phyloP scores from a whole-genome alignment of 345 rosid species.

The Durio zibethinus region DNA sequence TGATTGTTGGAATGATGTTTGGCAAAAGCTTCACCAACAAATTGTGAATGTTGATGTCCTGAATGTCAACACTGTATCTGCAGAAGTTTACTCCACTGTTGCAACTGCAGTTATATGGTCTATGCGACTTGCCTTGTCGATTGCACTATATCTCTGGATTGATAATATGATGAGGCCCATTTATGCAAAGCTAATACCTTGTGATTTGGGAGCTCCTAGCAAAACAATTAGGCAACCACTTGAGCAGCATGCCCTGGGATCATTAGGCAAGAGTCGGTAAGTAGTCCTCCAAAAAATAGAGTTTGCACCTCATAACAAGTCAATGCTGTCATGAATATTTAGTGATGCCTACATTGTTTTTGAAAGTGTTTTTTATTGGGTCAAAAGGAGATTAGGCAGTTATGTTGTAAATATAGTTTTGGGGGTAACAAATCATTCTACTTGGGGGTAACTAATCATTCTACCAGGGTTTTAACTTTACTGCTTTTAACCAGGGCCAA shows the following conservation, averaged over 20 bases:
- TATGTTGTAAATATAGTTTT: background rate
- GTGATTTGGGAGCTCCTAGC: conserved; percentile 78
- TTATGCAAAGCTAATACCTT: conserved; percentile 85
- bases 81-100: conserved; percentile 76
- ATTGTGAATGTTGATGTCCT: conserved; percentile 76
- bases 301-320: background rate
- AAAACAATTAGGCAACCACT: conserved; percentile 54
- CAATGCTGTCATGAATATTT: background rate
- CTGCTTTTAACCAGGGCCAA: conserved; percentile 57
- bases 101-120: conserved; percentile 92
- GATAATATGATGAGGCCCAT: conserved; percentile 79
- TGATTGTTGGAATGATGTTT: conserved; percentile 94
- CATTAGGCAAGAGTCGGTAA: conserved; percentile 90
- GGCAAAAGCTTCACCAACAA: conserved; percentile 90
- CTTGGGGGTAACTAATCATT: background rate
- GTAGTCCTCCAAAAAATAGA: conserved; percentile 18
- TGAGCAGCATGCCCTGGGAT: conserved; percentile 77
- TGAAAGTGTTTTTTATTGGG: background rate
- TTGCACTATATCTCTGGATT: conserved; percentile 73
- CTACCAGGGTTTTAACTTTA: conserved; percentile 20
- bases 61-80: conserved; percentile 71
- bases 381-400: background rate
- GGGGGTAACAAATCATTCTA: conserved; percentile 1
- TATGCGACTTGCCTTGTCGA: conserved; percentile 78
- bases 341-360: background rate